These are phyloP conservation scores for Candida montana DNA, from an alignment of 805 yeast genomes.

Conservation along the genomic window DNA sequence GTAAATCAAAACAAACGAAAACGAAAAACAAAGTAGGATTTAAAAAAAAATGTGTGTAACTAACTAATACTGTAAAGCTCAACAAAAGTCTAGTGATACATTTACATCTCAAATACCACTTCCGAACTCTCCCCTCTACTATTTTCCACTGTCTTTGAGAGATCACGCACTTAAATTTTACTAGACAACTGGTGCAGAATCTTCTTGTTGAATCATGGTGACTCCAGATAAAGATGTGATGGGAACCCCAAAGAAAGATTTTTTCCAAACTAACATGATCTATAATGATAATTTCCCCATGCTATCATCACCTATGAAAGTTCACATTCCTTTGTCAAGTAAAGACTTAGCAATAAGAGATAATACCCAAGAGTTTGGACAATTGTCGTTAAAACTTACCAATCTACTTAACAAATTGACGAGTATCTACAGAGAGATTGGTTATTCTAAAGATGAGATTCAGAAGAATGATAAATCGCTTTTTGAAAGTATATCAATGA, in stretches of 20 bases:
- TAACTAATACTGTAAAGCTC: too few species aligned
- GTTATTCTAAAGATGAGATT: conserved; percentile 47
- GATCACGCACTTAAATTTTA: too few species aligned
- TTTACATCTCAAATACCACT: not conserved
- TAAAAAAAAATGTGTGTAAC: conserved; percentile 2
- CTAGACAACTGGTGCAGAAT: too few species aligned
- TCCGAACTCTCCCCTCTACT: too few species aligned
- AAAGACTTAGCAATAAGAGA: conserved; percentile 4
- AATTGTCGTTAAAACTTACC: conserved; percentile 16
- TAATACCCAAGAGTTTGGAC: conserved; percentile 11
- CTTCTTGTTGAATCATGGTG: not conserved
- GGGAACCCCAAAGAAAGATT: not conserved
- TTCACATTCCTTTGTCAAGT: conserved; percentile 7
- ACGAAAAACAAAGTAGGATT: not conserved
- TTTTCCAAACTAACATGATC: not conserved
- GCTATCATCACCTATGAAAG: conserved; percentile 23
- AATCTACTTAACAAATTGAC: conserved; percentile 34
- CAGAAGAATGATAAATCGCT: conserved; percentile 43
- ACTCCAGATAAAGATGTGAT: not conserved
- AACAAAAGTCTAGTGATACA: too few species aligned
- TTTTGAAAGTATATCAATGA: conserved; percentile 43
- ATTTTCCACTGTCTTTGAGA: too few species aligned
- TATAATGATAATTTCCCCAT: conserved; percentile 7
- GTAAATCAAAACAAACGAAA: conserved; percentile 12
- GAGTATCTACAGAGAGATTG: conserved; percentile 45